phyloP scores from a whole-genome alignment of 768 basidiomycete genomes.

The Boletus sp. region DNA sequence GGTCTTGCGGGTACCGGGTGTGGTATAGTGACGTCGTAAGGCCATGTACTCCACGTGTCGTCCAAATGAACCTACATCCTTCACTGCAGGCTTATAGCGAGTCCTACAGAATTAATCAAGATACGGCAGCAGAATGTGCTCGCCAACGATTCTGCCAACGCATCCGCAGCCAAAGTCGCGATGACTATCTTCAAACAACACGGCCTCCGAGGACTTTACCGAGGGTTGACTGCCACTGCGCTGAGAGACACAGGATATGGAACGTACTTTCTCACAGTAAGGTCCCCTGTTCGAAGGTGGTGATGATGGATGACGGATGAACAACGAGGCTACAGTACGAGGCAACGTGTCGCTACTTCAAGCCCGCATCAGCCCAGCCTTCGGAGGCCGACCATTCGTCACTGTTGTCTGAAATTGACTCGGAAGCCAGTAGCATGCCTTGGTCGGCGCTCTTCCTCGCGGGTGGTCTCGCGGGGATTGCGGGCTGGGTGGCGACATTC shows the following conservation, averaged over 20 bases:
- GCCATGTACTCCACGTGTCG: constrained; percentile 2
- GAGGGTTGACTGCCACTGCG: constrained; percentile 71
- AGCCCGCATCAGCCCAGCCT: constrained; percentile 14
- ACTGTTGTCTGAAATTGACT: constrained; percentile 41
- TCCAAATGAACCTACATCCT: neutral
- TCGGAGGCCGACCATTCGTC: constrained; percentile 30
- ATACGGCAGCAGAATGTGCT: constrained; percentile 71
- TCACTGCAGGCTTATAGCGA: constrained; percentile 60
- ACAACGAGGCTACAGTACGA: constrained; percentile 47
- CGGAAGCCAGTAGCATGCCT: constrained; percentile 32
- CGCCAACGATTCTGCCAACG: constrained; percentile 26
- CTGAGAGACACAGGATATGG: constrained; percentile 81
- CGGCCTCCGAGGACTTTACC: constrained; percentile 68
- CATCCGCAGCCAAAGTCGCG: constrained; percentile 53
- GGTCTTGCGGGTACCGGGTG: constrained; percentile 79
- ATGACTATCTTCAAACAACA: constrained; percentile 49
- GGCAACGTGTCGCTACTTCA: constrained; percentile 53
- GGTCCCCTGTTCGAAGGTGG: constrained; percentile 16
- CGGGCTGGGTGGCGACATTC: constrained; percentile 80
- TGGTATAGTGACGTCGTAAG: constrained; percentile 78
- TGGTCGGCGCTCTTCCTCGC: constrained; percentile 66
- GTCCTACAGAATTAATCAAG: constrained; percentile 86
- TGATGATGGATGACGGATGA: constrained; percentile 1
- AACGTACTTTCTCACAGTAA: constrained; percentile 75
- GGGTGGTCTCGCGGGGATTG: constrained; percentile 72